These are phyloP conservation scores for Trichomonascaceae sp. DNA, from an alignment of 1,139 yeast species.

Conservation along the genomic window DNA sequence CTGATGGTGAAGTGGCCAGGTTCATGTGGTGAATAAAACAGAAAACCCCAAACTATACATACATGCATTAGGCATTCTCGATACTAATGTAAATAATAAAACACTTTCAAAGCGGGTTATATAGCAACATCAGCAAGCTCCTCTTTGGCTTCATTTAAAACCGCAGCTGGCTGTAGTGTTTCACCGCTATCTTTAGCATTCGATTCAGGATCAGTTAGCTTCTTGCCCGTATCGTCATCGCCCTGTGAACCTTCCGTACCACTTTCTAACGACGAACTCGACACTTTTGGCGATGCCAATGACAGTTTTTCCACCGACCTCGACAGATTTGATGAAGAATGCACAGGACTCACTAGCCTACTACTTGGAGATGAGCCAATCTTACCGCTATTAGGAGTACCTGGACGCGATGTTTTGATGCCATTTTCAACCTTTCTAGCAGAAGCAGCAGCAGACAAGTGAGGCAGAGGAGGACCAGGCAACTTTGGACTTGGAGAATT, in stretches of 20 bases:
- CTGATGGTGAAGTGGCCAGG: slow-evolving; percentile 55
- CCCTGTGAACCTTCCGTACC: background rate
- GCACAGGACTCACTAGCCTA: slow-evolving; percentile 7
- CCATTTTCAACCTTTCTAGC: slow-evolving; percentile 3
- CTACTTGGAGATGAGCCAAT: slow-evolving; percentile 4
- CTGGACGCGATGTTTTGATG: slow-evolving; percentile 8
- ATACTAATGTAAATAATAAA: background rate
- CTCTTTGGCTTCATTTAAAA: background rate
- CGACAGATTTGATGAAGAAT: slow-evolving; percentile 2
- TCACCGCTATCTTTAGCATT: background rate
- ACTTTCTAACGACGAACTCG: background rate
- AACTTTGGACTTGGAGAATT: background rate
- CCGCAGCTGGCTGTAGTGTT: background rate
- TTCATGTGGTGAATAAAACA: slow-evolving; percentile 68
- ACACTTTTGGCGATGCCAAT: background rate
- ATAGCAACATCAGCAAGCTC: slow-evolving; percentile 10
- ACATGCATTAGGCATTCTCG: background rate
- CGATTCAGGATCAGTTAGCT: background rate
- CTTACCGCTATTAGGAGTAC: slow-evolving; percentile 8
- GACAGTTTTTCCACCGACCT: background rate
- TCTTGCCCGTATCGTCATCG: background rate
- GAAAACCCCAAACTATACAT: background rate
- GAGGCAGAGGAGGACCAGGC: background rate
- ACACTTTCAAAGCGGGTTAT: background rate
- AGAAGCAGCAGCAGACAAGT: slow-evolving; percentile 5